A percentile compares a stretch with the other conserved stretches of the same genome.
phyloP scores from a whole-genome alignment of 495 filamentous ascomycete species.

The Penicillium paradoxum region DNA sequence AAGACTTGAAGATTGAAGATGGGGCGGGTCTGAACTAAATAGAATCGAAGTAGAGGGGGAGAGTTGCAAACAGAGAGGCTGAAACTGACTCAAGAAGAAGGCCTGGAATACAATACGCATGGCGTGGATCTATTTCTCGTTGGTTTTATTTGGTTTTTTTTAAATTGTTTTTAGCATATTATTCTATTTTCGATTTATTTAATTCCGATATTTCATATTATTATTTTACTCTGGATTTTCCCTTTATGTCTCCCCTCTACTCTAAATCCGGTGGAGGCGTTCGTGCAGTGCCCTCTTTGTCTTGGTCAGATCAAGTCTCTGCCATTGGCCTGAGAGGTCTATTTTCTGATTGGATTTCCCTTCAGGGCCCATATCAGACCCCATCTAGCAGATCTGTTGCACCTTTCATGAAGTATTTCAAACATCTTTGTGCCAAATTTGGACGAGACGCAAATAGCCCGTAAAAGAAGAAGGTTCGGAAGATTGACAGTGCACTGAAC shows the following conservation, averaged over 20 bases:
- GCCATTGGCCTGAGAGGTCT: slow-evolving; percentile 1
- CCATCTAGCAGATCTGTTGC: neutral
- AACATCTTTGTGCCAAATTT: slow-evolving; percentile 20
- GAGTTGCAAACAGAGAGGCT: slow-evolving; percentile 22
- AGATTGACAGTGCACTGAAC: neutral
- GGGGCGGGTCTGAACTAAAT: slow-evolving; percentile 7
- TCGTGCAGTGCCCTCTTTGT: slow-evolving; percentile 2
- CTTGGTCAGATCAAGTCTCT: neutral
- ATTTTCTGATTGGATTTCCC: neutral
- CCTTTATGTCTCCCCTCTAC: slow-evolving; percentile 1
- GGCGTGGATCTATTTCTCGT: slow-evolving; percentile 12
- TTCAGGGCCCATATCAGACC: neutral
- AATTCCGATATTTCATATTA: slow-evolving; percentile 5
- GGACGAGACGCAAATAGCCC: neutral
- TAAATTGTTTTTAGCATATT: neutral
- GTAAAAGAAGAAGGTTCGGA: slow-evolving; percentile 1
- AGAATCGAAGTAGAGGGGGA: slow-evolving; percentile 5
- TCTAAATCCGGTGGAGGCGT: slow-evolving; percentile 7
- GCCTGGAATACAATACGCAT: slow-evolving; percentile 12
- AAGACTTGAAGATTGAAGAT: neutral
- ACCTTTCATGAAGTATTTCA: neutral
- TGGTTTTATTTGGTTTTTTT: slow-evolving; percentile 6
- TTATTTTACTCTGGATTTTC: neutral
- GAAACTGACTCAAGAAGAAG: slow-evolving; percentile 23
- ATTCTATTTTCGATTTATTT: slow-evolving; percentile 8